Evolutionary conservation across 345 rosid species (phyloP).

Genomic region (Lagerstroemia speciosa): DNA sequence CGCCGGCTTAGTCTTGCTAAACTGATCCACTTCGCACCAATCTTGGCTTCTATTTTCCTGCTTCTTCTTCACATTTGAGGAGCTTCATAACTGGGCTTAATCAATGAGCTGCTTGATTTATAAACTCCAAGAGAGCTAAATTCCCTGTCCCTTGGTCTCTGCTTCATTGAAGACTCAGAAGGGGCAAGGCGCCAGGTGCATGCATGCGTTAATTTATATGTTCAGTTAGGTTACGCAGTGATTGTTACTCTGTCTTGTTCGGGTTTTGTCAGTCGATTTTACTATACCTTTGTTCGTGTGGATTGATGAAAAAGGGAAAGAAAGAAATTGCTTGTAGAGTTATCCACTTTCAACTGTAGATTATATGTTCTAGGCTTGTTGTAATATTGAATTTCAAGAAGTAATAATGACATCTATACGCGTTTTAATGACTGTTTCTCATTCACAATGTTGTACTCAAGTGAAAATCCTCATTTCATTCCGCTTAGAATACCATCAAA

Average conservation of each 20-base stretch:
- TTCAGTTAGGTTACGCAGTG: neutral
- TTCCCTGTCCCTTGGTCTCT: no score
- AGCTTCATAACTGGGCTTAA: no score
- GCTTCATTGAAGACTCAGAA: no score
- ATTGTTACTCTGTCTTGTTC: neutral
- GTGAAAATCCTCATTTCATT: neutral
- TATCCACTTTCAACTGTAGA: neutral
- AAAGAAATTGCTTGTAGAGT: neutral
- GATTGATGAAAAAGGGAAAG: neutral
- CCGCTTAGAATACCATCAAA: neutral
- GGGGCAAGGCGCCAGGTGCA: conserved; percentile 1
- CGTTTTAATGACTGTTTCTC: neutral
- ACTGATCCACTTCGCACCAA: no score
- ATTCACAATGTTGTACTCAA: neutral
- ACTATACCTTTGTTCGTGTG: neutral
- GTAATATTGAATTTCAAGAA: neutral
- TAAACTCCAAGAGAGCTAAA: no score
- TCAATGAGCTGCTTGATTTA: no score
- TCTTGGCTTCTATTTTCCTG: no score
- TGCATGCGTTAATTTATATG: neutral
- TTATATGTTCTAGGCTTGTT: neutral
- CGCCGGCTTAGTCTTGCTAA: no score
- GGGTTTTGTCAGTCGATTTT: neutral
- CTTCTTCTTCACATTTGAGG: no score
- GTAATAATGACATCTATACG: neutral